Conservation (phyloP, 768 basidiomycete species). For the Kwoniella newhampshirensis region DNA sequence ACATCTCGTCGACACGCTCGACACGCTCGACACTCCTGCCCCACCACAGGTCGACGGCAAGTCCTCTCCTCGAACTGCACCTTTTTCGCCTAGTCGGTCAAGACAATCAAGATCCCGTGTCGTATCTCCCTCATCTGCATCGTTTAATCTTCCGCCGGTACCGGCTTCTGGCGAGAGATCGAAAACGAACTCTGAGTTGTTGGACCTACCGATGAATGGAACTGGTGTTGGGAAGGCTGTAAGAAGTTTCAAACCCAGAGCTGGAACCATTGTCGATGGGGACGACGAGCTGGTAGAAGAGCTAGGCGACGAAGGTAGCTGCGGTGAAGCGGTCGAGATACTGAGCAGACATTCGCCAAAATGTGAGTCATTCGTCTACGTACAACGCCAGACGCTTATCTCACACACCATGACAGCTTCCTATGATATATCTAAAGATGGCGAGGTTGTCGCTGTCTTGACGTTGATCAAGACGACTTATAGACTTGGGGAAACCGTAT, state of each 20-base stretch:
- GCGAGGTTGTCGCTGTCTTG: conserved; percentile 79
- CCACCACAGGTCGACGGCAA: conserved; percentile 4
- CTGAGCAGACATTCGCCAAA: conserved; percentile 86
- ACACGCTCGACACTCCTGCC: conserved; percentile 25
- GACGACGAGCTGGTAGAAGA: conserved; percentile 36
- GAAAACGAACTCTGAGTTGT: background rate
- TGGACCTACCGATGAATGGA: background rate
- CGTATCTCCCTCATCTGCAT: conserved; percentile 12
- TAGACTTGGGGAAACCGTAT: conserved; percentile 85
- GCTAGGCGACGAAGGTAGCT: conserved; percentile 38
- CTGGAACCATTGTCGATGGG: conserved; percentile 18
- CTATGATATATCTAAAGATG: conserved; percentile 93
- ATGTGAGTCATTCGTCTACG: conserved; percentile 60
- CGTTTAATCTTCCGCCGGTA: conserved; percentile 9
- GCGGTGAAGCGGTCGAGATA: conserved; percentile 83
- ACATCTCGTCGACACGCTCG: conserved; percentile 46
- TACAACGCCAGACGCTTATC: too few species aligned
- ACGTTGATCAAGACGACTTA: conserved; percentile 91
- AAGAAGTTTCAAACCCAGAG: conserved; percentile 9
- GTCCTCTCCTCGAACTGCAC: background rate
- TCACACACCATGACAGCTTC: conserved; percentile 62
- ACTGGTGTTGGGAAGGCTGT: background rate
- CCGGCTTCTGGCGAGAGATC: background rate
- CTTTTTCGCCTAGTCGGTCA: conserved; percentile 5
- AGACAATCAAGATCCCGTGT: conserved; percentile 11